Evolutionary conservation across 2,329 filamentous ascomycete genomes (phyloP).

Genomic region (Alternaria consortialis): DNA sequence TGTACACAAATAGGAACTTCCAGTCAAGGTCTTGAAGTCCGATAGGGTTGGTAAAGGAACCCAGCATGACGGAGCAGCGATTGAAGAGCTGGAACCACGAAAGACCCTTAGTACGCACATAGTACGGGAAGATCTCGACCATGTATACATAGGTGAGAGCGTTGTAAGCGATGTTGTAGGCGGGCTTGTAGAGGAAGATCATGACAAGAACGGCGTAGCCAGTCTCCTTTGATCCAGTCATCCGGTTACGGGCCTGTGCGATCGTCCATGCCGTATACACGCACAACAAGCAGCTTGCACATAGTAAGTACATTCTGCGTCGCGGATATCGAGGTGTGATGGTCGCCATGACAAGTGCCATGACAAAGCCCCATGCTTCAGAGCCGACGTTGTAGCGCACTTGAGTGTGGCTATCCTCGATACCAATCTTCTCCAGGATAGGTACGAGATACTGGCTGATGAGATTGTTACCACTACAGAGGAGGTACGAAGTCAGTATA

Average conservation of each 20-base stretch:
- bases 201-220: constrained; percentile 60
- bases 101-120: constrained; percentile 60
- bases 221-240: constrained; percentile 35
- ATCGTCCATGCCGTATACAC: constrained; percentile 52
- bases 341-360: constrained; percentile 64
- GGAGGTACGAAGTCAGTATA: too few relatives aligned
- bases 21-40: constrained; percentile 68
- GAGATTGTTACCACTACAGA: constrained; percentile 63
- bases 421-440: constrained; percentile 69
- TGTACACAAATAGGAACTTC: constrained; percentile 71
- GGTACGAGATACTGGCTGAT: constrained; percentile 72
- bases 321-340: constrained; percentile 65
- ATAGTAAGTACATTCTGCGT: constrained; percentile 64
- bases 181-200: constrained; percentile 62
- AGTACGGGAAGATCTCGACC: constrained; percentile 61
- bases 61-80: constrained; percentile 67
- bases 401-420: constrained; percentile 55
- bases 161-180: constrained; percentile 67
- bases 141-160: constrained; percentile 65
- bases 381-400: constrained; percentile 63
- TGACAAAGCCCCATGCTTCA: constrained; percentile 67
- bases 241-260: constrained; percentile 62
- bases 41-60: constrained; percentile 69
- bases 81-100: constrained; percentile 69
- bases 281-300: constrained; percentile 45